Percentiles rank a stretch among this genome's conserved stretches.
These are phyloP conservation scores for Zanthoxylum bungeanum DNA, from an alignment of 345 rosid genomes.

Conservation along the genomic window DNA sequence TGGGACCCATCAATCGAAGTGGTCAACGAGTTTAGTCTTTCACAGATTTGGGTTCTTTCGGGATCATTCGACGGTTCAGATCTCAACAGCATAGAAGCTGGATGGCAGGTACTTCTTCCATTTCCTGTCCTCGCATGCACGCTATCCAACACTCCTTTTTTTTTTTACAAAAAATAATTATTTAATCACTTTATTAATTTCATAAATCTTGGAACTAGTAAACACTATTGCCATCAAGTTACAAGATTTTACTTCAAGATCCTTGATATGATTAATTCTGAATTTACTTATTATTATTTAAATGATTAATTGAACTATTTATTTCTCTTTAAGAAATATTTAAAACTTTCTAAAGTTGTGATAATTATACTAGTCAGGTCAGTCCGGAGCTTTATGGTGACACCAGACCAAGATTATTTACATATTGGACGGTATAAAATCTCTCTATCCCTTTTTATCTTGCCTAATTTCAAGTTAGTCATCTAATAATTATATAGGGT, in stretches of 20 bases:
- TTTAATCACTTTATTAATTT: neutral
- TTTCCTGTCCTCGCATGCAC: constrained; percentile 23
- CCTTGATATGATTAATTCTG: neutral
- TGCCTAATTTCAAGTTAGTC: neutral
- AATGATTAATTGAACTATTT: too few relatives aligned
- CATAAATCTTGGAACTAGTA: neutral
- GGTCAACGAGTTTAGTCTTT: constrained; percentile 93
- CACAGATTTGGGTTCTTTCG: constrained; percentile 94
- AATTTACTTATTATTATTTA: too few relatives aligned
- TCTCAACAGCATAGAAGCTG: constrained; percentile 99
- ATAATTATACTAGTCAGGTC: constrained; percentile 95
- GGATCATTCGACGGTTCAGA: constrained; percentile 95
- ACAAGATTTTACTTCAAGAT: neutral
- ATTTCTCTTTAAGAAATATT: too few relatives aligned
- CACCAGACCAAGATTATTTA: constrained; percentile 88
- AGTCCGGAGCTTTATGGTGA: constrained; percentile 99
- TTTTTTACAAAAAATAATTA: neutral
- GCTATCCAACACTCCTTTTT: neutral
- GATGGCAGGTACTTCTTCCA: constrained; percentile 91
- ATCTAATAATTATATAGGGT: too few relatives aligned
- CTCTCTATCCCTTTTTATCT: constrained; percentile 1
- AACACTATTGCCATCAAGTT: neutral
- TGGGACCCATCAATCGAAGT: constrained; percentile 89
- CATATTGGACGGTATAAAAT: constrained; percentile 95
- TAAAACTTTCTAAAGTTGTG: constrained; percentile 44